Conservation (phyloP, 768 basidiomycete genomes). For the Auriscalpium vulgare region DNA sequence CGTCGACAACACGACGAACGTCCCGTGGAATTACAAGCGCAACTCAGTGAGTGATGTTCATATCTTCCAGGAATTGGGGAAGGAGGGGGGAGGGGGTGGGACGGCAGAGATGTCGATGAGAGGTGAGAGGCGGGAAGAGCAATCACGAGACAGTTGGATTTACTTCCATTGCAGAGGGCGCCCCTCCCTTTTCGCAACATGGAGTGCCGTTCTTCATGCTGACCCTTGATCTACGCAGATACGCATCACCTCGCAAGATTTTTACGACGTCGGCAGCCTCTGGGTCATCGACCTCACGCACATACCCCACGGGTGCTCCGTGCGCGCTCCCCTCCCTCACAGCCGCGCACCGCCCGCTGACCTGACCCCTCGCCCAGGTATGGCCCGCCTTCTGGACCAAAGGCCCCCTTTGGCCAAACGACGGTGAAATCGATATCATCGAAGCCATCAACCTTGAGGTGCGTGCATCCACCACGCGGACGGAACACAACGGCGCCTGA, state of each 20-base stretch:
- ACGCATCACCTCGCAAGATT: constrained; percentile 36
- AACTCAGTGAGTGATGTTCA: constrained; percentile 40
- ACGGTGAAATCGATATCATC: constrained; percentile 32
- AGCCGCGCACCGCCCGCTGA: constrained; percentile 6
- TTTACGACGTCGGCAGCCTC: constrained; percentile 35
- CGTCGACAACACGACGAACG: constrained; percentile 62
- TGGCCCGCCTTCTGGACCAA: constrained; percentile 32
- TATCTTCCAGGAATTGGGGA: not conserved
- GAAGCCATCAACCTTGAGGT: constrained; percentile 46
- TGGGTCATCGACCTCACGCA: constrained; percentile 42
- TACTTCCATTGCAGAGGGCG: constrained; percentile 7
- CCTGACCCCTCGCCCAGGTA: constrained; percentile 18
- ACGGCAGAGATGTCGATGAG: no score
- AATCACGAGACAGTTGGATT: not conserved
- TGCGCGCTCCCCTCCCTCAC: constrained; percentile 18
- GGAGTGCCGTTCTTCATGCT: no score
- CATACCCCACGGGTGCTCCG: constrained; percentile 52
- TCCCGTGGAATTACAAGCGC: constrained; percentile 42
- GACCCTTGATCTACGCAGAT: constrained; percentile 21
- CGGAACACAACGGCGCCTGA: not conserved
- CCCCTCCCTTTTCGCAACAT: not conserved
- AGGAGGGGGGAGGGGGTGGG: no score
- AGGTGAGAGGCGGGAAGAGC: no score
- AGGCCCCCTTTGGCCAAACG: constrained; percentile 34
- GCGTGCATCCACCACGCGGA: not conserved